phyloP scores from a whole-genome alignment of 495 filamentous ascomycete species.

The Podospora conica region DNA sequence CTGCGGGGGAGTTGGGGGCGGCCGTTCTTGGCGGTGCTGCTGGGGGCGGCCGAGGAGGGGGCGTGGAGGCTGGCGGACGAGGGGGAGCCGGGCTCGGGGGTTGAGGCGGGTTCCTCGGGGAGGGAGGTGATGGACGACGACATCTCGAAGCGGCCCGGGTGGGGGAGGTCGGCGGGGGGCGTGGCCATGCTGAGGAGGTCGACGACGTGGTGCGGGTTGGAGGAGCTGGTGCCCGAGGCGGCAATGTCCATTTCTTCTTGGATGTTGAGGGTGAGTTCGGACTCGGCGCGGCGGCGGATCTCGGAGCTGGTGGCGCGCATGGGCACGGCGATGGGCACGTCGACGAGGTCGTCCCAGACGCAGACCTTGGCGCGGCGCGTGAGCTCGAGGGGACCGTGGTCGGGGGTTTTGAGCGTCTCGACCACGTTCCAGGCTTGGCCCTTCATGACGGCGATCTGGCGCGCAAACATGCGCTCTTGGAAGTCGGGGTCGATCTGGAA shows the following conservation, averaged over 20 bases:
- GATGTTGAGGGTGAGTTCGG: slow-evolving; percentile 26
- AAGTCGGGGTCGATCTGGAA: slow-evolving; percentile 93
- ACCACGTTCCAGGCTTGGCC: slow-evolving; percentile 99
- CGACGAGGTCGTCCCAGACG: slow-evolving; percentile 97
- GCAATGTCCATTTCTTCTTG: slow-evolving; percentile 91
- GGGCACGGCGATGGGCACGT: slow-evolving; percentile 88
- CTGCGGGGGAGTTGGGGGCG: slow-evolving; percentile 17
- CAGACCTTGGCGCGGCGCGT: slow-evolving; percentile 85
- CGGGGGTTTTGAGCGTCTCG: slow-evolving; percentile 84
- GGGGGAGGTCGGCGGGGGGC: slow-evolving; percentile 61
- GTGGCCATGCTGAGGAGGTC: slow-evolving; percentile 69
- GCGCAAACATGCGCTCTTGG: slow-evolving; percentile 94
- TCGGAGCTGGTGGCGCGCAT: slow-evolving; percentile 76
- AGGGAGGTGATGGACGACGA: slow-evolving; percentile 18
- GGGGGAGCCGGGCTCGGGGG: neutral
- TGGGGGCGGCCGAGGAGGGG: neutral
- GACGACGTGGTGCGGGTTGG: slow-evolving; percentile 19
- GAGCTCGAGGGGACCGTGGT: slow-evolving; percentile 90
- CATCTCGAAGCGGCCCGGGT: slow-evolving; percentile 81
- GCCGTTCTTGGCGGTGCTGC: neutral
- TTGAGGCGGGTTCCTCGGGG: neutral
- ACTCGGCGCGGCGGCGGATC: slow-evolving; percentile 53
- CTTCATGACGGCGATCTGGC: slow-evolving; percentile 97
- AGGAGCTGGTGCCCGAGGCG: slow-evolving; percentile 38
- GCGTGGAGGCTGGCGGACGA: neutral